Evolutionary conservation across 31 red algal species (phyloP).

Genomic region (Porphyra umbilicalis): DNA sequence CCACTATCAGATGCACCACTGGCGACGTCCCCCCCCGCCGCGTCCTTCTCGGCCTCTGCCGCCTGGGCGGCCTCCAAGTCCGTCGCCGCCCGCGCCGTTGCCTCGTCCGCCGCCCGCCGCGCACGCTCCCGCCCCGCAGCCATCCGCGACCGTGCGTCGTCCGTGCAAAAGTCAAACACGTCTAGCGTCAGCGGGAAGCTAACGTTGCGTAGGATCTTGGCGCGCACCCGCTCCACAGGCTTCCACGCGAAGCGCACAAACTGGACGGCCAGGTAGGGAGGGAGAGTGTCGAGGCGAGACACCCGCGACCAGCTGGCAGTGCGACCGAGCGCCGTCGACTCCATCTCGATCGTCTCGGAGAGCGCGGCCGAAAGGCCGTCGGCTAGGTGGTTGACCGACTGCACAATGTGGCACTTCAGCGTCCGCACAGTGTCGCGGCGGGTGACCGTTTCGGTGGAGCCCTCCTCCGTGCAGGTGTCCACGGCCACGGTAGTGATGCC

Average conservation of each 20-base stretch:
- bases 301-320: slow-evolving; percentile 49
- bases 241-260: slow-evolving; percentile 97
- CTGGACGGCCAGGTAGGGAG: slow-evolving; percentile 74
- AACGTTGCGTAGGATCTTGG: slow-evolving; percentile 89
- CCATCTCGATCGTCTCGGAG: slow-evolving; percentile 74
- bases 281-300: slow-evolving; percentile 46
- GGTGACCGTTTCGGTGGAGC: slow-evolving; percentile 15
- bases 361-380: slow-evolving; percentile 71
- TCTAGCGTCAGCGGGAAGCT: slow-evolving; percentile 73
- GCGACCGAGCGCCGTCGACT: slow-evolving; percentile 19
- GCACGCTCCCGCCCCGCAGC: slow-evolving; percentile 22
- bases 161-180: slow-evolving; percentile 71
- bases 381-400: slow-evolving; percentile 52
- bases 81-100: not conserved
- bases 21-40: not conserved
- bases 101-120: slow-evolving; percentile 1
- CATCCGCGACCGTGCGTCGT: slow-evolving; percentile 49
- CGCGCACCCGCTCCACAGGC: slow-evolving; percentile 78
- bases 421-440: slow-evolving; percentile 32
- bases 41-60: not conserved
- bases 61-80: not conserved
- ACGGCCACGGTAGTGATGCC: slow-evolving; percentile 30
- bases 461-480: slow-evolving; percentile 63
- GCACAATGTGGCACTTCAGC: slow-evolving; percentile 81
- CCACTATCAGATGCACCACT: not conserved